Base-by-base conservation (phyloP, 2,329 filamentous ascomycete species). In the Cytospora chrysosperma region DNA sequence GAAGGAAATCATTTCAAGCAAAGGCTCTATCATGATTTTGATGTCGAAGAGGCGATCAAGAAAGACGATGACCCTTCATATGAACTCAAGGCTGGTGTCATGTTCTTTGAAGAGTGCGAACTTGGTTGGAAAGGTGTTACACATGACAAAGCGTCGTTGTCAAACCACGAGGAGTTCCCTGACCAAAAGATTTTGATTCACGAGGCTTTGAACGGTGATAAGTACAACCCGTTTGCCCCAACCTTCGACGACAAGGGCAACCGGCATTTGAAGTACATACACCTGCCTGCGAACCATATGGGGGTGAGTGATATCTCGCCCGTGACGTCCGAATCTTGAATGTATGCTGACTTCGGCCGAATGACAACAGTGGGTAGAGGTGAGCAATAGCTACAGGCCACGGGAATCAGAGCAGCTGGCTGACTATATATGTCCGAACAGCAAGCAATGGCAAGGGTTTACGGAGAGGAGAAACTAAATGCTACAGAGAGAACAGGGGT, bases 321-420 rank as follows among this genome's bases (percentile, higher is more conserved):
- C n/a, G n/a, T n/a, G n/a, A n/a, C n/a, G n/a, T n/a, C n/a, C n/a
- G n/a, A n/a, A n/a, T n/a, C n/a, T n/a, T n/a, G n/a, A n/a, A n/a
- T n/a, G n/a, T n/a, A n/a, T n/a, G n/a, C n/a, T n/a, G n/a, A n/a
- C n/a, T n/a, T n/a, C n/a, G n/a, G n/a, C n/a, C n/a, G n/a, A n/a
- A n/a, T n/a, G n/a, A n/a, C n/a, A n/a, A n/a, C n/a, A n/a, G 59
- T 62, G 53, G 59, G 21, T 62, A 50, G 59, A 62, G 30, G 59
- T 62, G 37, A 27, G 28, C 2, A 15, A 13, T 6, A 17, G 6
- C 9, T 8, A 2, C n/a, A 56, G 19, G 9, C 34, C 13, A 30
- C 13, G n/a, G 5, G 17, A 7, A 8, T 27, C 19, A 5, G 5
- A 43, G 6, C 17, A 2, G 1, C 4, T 17, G 12, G n/a, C 49